phyloP scores from a whole-genome alignment of 2,329 filamentous ascomycete species.

The Cladophialophora chaetospira region DNA sequence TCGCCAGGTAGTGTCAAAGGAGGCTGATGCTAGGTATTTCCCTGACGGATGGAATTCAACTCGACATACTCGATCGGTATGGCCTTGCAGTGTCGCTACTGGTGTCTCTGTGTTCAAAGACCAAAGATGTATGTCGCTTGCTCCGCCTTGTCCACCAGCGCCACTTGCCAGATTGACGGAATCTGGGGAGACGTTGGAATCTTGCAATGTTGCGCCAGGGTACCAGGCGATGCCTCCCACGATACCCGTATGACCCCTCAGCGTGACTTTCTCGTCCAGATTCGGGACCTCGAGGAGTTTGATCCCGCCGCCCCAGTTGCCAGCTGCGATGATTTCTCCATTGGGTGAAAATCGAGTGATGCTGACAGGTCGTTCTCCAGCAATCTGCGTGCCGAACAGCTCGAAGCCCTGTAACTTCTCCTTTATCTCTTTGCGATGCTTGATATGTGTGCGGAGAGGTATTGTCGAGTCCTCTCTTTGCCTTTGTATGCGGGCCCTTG shows the following conservation, averaged over 20 bases:
- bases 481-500: constrained; percentile 72
- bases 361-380: constrained; percentile 85
- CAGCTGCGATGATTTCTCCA: constrained; percentile 79
- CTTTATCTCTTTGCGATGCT: constrained; percentile 86
- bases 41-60: constrained; percentile 95
- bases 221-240: constrained; percentile 90
- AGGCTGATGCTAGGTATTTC: constrained; percentile 85
- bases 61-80: constrained; percentile 83
- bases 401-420: constrained; percentile 81
- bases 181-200: constrained; percentile 69
- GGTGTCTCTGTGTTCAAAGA: constrained; percentile 84
- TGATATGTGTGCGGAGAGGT: constrained; percentile 84
- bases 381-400: constrained; percentile 89
- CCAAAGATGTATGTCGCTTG: constrained; percentile 88
- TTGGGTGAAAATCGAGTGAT: constrained; percentile 89
- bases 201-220: constrained; percentile 75
- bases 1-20: constrained; percentile 94
- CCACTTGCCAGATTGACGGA: constrained; percentile 85
- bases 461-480: constrained; percentile 82
- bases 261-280: constrained; percentile 71
- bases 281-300: constrained; percentile 83
- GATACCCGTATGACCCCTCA: constrained; percentile 84
- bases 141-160: constrained; percentile 61
- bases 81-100: constrained; percentile 76
- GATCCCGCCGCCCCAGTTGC: constrained; percentile 90